Conservation (phyloP, 2,329 filamentous ascomycete genomes). For the Fusarium sp. region DNA sequence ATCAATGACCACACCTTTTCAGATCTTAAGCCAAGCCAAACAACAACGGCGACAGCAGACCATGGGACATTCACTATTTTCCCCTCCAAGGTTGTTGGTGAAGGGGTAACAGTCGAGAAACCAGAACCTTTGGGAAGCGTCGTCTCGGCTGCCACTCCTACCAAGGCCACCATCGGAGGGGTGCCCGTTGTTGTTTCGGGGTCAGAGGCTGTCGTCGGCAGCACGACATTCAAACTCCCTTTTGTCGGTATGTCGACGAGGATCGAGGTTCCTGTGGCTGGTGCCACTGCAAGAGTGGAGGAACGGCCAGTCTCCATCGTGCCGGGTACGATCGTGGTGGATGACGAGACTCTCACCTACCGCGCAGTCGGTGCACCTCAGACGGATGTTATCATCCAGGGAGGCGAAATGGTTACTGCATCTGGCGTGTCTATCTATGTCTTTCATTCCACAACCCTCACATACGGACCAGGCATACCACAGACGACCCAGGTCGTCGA, state of each 20-base stretch:
- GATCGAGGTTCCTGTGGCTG: conserved; percentile 54
- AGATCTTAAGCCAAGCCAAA: conserved; percentile 52
- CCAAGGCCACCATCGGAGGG: conserved; percentile 54
- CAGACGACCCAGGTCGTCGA: conserved; percentile 57
- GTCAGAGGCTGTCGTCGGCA: conserved; percentile 56
- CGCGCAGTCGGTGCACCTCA: conserved; percentile 48
- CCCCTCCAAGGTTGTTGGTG: conserved; percentile 59
- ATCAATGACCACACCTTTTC: conserved; percentile 61
- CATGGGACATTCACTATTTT: conserved; percentile 61
- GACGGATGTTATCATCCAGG: conserved; percentile 60
- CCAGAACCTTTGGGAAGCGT: conserved; percentile 50
- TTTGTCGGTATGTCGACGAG: conserved; percentile 50
- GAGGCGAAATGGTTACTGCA: conserved; percentile 61
- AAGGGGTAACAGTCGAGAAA: conserved; percentile 58
- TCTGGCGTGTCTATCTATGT: conserved; percentile 57
- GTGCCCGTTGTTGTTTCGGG: conserved; percentile 58
- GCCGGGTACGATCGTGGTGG: conserved; percentile 52
- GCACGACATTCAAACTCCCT: conserved; percentile 58
- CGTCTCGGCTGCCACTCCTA: conserved; percentile 51
- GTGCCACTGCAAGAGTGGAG: conserved; percentile 51
- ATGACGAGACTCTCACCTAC: conserved; percentile 54
- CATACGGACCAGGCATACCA: conserved; percentile 55
- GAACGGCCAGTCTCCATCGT: conserved; percentile 52
- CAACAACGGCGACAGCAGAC: conserved; percentile 56
- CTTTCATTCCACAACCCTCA: conserved; percentile 58